These are phyloP conservation scores for Microthlaspi erraticum DNA, from an alignment of 345 rosid genomes.

Conservation along the genomic window DNA sequence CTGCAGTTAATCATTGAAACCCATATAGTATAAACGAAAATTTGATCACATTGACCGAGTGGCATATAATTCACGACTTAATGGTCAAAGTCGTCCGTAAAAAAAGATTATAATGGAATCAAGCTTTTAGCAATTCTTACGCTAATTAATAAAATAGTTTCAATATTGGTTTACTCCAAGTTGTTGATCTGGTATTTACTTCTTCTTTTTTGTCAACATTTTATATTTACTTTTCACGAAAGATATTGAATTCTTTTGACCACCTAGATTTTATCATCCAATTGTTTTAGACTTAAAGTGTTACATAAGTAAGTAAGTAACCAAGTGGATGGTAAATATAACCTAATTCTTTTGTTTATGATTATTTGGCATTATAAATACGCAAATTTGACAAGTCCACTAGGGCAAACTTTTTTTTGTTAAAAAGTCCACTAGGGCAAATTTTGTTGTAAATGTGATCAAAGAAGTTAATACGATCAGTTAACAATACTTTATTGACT, in stretches of 20 bases:
- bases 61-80: constrained; percentile 16
- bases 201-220: no score
- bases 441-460: not conserved
- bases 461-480: not conserved
- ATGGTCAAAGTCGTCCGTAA: constrained; percentile 29
- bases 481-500: not conserved
- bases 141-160: not conserved
- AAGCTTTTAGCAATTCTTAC: constrained; percentile 21
- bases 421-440: no score
- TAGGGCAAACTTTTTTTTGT: no score
- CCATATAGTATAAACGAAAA: not conserved
- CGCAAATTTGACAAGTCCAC: no score
- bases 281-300: not conserved
- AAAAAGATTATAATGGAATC: constrained; percentile 15
- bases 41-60: not conserved
- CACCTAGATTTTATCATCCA: not conserved
- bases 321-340: not conserved
- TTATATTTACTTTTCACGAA: constrained; percentile 1
- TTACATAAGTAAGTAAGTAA: not conserved
- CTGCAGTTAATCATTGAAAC: not conserved
- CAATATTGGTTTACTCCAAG: constrained; percentile 4
- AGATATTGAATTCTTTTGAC: constrained; percentile 6
- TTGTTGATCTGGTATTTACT: not conserved
- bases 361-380: no score
- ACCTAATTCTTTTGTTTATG: no score